phyloP scores from a whole-genome alignment of 768 basidiomycete species.

The Rhodotorula kratochvilovae region DNA sequence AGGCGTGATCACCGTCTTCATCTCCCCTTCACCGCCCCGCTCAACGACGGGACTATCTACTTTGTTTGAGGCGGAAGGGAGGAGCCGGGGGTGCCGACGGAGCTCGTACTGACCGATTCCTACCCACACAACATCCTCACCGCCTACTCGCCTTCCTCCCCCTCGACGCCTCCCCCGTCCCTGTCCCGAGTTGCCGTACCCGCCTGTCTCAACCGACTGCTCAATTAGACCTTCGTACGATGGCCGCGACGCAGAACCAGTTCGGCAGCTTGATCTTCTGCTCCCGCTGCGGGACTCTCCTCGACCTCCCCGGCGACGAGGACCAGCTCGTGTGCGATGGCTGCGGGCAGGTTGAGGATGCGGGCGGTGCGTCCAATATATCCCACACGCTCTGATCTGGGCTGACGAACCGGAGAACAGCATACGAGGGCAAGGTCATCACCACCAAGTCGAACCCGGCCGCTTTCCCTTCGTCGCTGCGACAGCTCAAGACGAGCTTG shows the following conservation, averaged over 20 bases:
- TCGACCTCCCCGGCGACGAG: constrained; percentile 75
- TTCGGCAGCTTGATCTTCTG: constrained; percentile 91
- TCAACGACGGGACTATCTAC: too few relatives aligned
- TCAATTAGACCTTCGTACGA: neutral
- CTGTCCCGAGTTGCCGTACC: too few relatives aligned
- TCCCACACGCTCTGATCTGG: too few relatives aligned
- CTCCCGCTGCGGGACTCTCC: constrained; percentile 82
- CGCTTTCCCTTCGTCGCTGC: constrained; percentile 83
- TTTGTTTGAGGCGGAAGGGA: too few relatives aligned
- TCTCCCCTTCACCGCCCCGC: too few relatives aligned
- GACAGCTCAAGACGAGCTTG: constrained; percentile 79
- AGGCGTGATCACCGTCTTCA: too few relatives aligned
- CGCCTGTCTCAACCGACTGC: too few relatives aligned
- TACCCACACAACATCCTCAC: too few relatives aligned
- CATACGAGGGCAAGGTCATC: constrained; percentile 86
- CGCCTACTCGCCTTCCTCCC: too few relatives aligned
- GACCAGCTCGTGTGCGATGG: constrained; percentile 77
- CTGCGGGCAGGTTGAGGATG: constrained; percentile 79
- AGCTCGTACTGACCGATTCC: too few relatives aligned
- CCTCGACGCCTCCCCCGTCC: too few relatives aligned
- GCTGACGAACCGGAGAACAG: constrained; percentile 50
- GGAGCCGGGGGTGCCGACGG: too few relatives aligned
- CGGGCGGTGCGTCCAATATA: constrained; percentile 63
- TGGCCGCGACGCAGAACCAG: constrained; percentile 32
- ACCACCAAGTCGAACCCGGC: constrained; percentile 86